A percentile compares a stretch with the other conserved stretches of the same genome.
Evolutionary conservation across 768 basidiomycete species (phyloP).

Genomic region (Lentinus tigrinus): DNA sequence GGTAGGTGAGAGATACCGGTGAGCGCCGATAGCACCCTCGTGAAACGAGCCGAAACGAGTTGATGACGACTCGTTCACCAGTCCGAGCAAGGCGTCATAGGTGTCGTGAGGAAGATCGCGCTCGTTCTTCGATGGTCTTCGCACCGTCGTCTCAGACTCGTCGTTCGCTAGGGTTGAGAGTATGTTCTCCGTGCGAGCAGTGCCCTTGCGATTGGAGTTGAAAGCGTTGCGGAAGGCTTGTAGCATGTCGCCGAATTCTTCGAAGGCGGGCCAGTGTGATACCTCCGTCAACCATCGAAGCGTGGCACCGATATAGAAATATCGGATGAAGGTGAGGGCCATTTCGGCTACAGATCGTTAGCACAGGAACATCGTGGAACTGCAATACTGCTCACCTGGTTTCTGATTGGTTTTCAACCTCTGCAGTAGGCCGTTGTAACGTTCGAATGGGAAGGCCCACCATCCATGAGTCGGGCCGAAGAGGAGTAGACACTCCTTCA

Average conservation of each 20-base stretch:
- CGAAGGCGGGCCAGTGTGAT: background rate
- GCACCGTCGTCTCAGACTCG: background rate
- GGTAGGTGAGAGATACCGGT: too few species aligned
- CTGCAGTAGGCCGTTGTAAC: constrained; percentile 28
- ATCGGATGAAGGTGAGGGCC: background rate
- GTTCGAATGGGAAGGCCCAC: constrained; percentile 30
- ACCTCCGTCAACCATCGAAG: background rate
- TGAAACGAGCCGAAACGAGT: background rate
- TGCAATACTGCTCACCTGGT: background rate
- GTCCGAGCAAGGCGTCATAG: background rate
- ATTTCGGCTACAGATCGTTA: background rate
- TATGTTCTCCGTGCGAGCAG: background rate
- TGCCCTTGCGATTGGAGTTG: background rate
- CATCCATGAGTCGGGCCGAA: constrained; percentile 31
- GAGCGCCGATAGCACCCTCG: background rate
- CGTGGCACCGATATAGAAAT: background rate
- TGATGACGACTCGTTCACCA: background rate
- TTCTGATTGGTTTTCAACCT: constrained; percentile 26
- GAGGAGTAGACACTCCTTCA: constrained; percentile 22
- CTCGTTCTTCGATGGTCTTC: too few species aligned
- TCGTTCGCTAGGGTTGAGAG: background rate
- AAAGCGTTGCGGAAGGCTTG: background rate
- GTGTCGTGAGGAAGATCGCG: too few species aligned
- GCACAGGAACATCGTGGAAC: background rate
- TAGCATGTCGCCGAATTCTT: background rate